A percentile compares a stretch with the other conserved stretches of the same genome.
phyloP scores from a whole-genome alignment of 225 moss, liverwort and hornwort genomes.

The Pseudoscleropodium purum region DNA sequence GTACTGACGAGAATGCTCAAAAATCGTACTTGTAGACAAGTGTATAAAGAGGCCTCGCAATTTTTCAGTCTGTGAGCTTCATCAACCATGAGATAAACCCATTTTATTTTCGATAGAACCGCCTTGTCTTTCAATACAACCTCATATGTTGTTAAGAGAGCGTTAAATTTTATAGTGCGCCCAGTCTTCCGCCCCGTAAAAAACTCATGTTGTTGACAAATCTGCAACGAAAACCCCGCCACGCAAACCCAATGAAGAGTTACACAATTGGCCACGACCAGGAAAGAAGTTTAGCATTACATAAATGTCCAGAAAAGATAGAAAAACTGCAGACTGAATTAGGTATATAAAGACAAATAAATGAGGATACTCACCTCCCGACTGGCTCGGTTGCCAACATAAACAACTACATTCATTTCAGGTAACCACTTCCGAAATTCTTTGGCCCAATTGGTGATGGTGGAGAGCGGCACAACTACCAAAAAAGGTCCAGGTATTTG shows the following conservation, averaged over 20 bases:
- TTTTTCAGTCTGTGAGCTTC: conserved; percentile 99
- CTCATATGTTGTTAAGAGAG: conserved; percentile 92
- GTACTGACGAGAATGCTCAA: neutral
- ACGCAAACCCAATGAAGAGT: neutral
- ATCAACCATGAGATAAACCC: conserved; percentile 97
- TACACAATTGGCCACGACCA: neutral
- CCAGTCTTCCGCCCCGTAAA: conserved; percentile 82
- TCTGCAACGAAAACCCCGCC: conserved; percentile 30
- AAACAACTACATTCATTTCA: conserved; percentile 95
- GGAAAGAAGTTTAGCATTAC: neutral
- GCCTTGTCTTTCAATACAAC: conserved; percentile 98
- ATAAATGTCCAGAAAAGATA: neutral
- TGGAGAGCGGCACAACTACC: conserved; percentile 97
- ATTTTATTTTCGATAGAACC: conserved; percentile 83
- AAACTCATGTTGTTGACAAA: conserved; percentile 92
- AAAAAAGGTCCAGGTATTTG: conserved; percentile 97
- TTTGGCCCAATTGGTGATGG: conserved; percentile 99
- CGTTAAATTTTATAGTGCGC: conserved; percentile 76
- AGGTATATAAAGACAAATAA: neutral
- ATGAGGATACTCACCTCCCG: conserved; percentile 57
- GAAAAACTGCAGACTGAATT: neutral
- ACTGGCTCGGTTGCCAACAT: conserved; percentile 99
- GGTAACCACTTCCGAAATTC: conserved; percentile 99
- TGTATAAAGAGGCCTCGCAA: conserved; percentile 92
- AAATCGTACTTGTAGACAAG: conserved; percentile 65